Base-by-base conservation (phyloP, 2,329 filamentous ascomycete genomes). In the Fusarium sp. region DNA sequence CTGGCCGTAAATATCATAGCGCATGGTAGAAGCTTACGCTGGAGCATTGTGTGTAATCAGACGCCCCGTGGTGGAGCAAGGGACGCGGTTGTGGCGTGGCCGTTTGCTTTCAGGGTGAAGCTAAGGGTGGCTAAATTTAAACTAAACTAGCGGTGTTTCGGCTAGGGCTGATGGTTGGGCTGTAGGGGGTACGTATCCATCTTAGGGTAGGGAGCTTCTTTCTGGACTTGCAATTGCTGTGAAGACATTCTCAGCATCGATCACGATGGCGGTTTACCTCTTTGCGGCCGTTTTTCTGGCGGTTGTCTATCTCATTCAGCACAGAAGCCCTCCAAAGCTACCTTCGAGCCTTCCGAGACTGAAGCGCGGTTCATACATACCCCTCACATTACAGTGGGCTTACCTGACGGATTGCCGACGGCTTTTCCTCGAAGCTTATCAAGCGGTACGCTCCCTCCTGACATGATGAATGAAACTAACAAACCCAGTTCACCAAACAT, bases 401-500 rank as follows among this genome's bases (percentile, higher is more conserved):
- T 80, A 77, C 59, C 75, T 77, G 43, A 75, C 57, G 2, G 73
- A 79, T 11, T 80, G 78, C n/a, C 58, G 68, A 9, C 45, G 62
- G 1, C 51, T 80, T 2, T 79, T 74, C 18, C 63, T 63, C 2
- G 77, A 80, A 6, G 77, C 77, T 0, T 78, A 78, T n/a, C 55
- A 76, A 34, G 62, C 74, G 1, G 78, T 78, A 36, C 4, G 67
- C 40, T 3, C 5, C 3, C 5, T 1, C 1, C 17, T 2, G 6
- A 1, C 2, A 1, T 3, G 1, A 15, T 1, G 15, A 14, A 1
- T 6, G 5, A 1, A 0, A 6, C 22, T 46, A 10, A 34, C 13
- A 1, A 3, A 0, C 0, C 2, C 3, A 65, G 81, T 83, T 82
- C 65, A 71, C 75, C 13, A 84, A 84, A 51, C 77, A 79, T 22